Conservation (phyloP, 208 protist genomes). For the Trypanosoma cruzi region DNA sequence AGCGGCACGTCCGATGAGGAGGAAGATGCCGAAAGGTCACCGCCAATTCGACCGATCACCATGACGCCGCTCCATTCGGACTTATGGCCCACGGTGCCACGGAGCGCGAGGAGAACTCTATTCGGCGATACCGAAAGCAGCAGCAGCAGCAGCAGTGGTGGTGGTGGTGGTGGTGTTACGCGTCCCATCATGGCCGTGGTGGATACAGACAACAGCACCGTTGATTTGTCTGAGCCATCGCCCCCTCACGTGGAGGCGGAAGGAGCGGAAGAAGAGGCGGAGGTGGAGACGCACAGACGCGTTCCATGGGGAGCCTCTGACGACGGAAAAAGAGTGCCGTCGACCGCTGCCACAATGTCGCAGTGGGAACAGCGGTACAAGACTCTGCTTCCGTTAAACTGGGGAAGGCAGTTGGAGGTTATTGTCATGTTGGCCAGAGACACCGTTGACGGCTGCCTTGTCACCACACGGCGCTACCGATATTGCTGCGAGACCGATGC, state of each 20-base stretch:
- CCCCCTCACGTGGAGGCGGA: not conserved
- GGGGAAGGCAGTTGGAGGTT: conserved; percentile 4
- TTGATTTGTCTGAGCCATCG: not conserved
- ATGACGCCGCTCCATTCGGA: not conserved
- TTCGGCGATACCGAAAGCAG: not conserved
- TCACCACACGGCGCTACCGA: conserved; percentile 14
- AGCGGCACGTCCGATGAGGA: not conserved
- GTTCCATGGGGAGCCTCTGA: not conserved
- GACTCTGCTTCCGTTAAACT: conserved; percentile 17
- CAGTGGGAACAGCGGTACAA: conserved; percentile 8
- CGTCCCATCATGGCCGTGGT: no score
- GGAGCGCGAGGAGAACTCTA: not conserved
- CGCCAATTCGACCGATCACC: not conserved
- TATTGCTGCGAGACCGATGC: not conserved
- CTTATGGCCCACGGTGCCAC: not conserved
- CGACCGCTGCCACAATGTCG: not conserved
- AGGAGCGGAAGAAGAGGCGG: not conserved
- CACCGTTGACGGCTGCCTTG: conserved; percentile 6
- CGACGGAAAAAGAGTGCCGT: not conserved
- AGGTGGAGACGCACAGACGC: not conserved
- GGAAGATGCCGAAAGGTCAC: not conserved
- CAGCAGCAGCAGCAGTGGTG: not conserved
- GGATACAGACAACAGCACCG: not conserved
- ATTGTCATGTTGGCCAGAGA: conserved; percentile 15
- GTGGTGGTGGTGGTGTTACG: no score